These are phyloP conservation scores for Spathaspora hagerdaliae DNA, from an alignment of 805 yeast genomes.

Conservation along the genomic window DNA sequence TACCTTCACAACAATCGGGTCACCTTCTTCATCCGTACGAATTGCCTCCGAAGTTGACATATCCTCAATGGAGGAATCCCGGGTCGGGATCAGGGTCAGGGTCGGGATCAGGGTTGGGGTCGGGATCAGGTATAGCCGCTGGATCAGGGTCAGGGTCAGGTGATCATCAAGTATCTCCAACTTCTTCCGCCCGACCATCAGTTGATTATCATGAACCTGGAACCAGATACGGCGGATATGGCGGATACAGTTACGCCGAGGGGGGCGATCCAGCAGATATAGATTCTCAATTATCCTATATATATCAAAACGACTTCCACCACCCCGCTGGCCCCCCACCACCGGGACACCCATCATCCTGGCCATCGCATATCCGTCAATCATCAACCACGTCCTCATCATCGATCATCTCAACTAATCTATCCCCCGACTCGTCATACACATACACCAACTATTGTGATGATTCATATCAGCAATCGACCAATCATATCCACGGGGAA, in stretches of 20 bases:
- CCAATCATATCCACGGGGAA: slow-evolving; percentile 38
- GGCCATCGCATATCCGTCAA: too few relatives aligned
- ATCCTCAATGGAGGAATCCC: not conserved
- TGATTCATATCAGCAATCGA: slow-evolving; percentile 10
- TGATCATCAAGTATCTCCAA: slow-evolving; percentile 10
- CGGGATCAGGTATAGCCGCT: not conserved
- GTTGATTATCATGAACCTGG: slow-evolving; percentile 1
- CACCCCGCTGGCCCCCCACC: too few relatives aligned
- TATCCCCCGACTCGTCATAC: not conserved
- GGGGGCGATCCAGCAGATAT: too few relatives aligned
- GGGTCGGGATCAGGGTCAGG: too few relatives aligned
- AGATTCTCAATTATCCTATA: too few relatives aligned
- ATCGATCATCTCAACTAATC: not conserved
- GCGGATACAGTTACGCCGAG: too few relatives aligned
- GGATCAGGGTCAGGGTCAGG: not conserved
- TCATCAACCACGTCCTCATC: not conserved
- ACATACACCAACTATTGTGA: slow-evolving; percentile 8
- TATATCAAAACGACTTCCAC: too few relatives aligned
- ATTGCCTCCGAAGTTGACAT: slow-evolving; percentile 21
- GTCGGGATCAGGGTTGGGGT: too few relatives aligned
- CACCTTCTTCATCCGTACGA: slow-evolving; percentile 1
- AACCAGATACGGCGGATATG: too few relatives aligned
- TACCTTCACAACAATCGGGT: not conserved
- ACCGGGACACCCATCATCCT: too few relatives aligned
- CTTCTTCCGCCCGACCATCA: slow-evolving; percentile 12